These are phyloP conservation scores for Microbotryomycetes sp. DNA, from an alignment of 1,284 basidiomycete genomes.

Conservation along the genomic window DNA sequence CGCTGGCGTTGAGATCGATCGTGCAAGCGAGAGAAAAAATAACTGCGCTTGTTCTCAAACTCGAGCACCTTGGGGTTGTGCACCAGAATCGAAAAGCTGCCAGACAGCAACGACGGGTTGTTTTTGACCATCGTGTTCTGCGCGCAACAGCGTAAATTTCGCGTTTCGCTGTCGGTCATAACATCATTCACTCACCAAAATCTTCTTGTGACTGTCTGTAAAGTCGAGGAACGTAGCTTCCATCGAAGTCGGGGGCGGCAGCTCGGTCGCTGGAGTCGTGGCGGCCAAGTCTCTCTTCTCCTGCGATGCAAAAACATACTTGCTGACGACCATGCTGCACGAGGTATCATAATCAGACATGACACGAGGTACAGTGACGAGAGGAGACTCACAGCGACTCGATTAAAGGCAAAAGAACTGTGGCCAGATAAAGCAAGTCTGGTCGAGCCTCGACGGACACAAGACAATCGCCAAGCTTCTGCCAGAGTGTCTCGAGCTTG, in stretches of 20 bases:
- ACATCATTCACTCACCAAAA: constrained; percentile 47
- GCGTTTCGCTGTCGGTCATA: background rate
- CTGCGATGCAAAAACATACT: constrained; percentile 16
- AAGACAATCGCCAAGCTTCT: constrained; percentile 74
- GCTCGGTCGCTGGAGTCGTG: constrained; percentile 59
- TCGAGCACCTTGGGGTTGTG: constrained; percentile 95
- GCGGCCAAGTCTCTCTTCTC: constrained; percentile 50
- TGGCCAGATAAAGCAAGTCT: constrained; percentile 77
- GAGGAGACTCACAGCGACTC: constrained; percentile 77
- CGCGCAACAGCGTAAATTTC: background rate
- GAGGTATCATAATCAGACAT: background rate
- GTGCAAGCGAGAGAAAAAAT: constrained; percentile 78
- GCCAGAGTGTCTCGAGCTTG: constrained; percentile 78
- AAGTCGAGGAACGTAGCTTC: constrained; percentile 88
- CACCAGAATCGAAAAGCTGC: constrained; percentile 92
- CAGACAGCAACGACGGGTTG: constrained; percentile 91
- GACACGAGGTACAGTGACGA: background rate
- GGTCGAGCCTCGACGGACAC: constrained; percentile 69
- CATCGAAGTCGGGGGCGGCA: constrained; percentile 45
- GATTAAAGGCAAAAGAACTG: constrained; percentile 81
- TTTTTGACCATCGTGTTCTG: constrained; percentile 81
- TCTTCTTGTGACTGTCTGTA: constrained; percentile 88
- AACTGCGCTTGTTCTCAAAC: constrained; percentile 99
- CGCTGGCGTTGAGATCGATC: constrained; percentile 63
- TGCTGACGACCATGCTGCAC: constrained; percentile 21